Evolutionary conservation across 2,329 filamentous ascomycete genomes (phyloP), one percentile per base, ranked within the genome.

Genomic region (Ophiocordyceps camponoti-saundersi): DNA sequence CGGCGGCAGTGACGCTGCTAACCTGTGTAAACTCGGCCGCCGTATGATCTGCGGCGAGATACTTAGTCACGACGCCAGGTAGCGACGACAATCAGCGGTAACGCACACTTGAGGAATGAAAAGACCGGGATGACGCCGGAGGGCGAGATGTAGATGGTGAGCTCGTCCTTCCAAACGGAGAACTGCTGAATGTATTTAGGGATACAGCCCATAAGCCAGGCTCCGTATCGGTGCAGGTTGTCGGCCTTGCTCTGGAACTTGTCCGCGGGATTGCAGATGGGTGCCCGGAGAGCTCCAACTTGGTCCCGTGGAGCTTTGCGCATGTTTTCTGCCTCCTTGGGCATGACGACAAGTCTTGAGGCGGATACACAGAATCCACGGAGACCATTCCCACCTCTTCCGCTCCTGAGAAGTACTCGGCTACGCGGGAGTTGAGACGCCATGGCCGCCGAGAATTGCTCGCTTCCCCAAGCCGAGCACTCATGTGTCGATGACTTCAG

Each of bases 111-210:
- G 58, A 98, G 75, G 71, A 98, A 98, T 51, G 77, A 79, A 66
- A 98, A 89, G 58, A 94, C 84, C 39, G 92, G 92, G 55, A 95
- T 78, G 56, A 96, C 80, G 55, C 87, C 92, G 36, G 84, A 70
- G 1, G 92, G 92, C 44, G 86, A 74, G 60, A 96, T 92, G 67
- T 93, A 90, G 64, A 95, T 86, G 57, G 84, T 88, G 62, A 98
- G 79, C 68, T 98, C 92, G 63, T 98, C 92, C 71, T 98, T 98
- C 92, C 92, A 98, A 48, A 98, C 90, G 13, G 89, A 94, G 71
- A 96, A 96, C 70, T 98, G 92, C 71, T 98, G 93, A 58, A 98
- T 79, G 68, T 95, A 95, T 73, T 95, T 96, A 58, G 92, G 93
- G 60, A 98, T 69, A 66, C 86, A 94, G 55, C 88, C 89, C 79